phyloP scores from a whole-genome alignment of 768 basidiomycete species.

The Naganishia friedmannii region DNA sequence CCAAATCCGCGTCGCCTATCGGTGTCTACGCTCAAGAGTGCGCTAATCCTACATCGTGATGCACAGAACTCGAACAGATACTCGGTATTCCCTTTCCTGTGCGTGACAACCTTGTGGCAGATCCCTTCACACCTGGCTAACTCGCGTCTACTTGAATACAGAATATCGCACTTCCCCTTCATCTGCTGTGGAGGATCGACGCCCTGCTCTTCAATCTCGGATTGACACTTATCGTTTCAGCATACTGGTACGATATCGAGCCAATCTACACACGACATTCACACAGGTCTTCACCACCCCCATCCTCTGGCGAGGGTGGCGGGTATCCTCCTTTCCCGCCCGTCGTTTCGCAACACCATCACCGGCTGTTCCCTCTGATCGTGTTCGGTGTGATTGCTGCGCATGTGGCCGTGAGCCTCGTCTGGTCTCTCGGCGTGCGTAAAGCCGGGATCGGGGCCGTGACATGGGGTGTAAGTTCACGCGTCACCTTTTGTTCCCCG shows the following conservation, averaged over 20 bases:
- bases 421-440: slow-evolving; percentile 46
- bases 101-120: slow-evolving; percentile 27
- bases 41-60: not conserved
- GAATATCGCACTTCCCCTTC: slow-evolving; percentile 49
- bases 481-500: not conserved
- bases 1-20: not conserved
- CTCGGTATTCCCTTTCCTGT: slow-evolving; percentile 49
- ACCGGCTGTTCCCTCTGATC: slow-evolving; percentile 42
- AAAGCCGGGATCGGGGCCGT: slow-evolving; percentile 48
- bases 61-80: slow-evolving; percentile 45
- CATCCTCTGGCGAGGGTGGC: not conserved
- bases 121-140: not conserved
- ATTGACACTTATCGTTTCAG: slow-evolving; percentile 46
- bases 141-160: slow-evolving; percentile 14
- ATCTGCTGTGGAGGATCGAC: slow-evolving; percentile 50
- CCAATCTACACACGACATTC: slow-evolving; percentile 43
- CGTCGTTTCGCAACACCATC: slow-evolving; percentile 22
- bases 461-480: slow-evolving; percentile 50
- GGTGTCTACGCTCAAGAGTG: not conserved
- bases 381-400: slow-evolving; percentile 37
- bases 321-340: not conserved
- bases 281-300: not conserved
- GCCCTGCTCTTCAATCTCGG: slow-evolving; percentile 50
- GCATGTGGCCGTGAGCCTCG: slow-evolving; percentile 42
- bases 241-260: slow-evolving; percentile 49